Evolutionary conservation across 345 rosid species (phyloP), one percentile per base, ranked within the genome.

Genomic region (Dipteronia sinensis): DNA sequence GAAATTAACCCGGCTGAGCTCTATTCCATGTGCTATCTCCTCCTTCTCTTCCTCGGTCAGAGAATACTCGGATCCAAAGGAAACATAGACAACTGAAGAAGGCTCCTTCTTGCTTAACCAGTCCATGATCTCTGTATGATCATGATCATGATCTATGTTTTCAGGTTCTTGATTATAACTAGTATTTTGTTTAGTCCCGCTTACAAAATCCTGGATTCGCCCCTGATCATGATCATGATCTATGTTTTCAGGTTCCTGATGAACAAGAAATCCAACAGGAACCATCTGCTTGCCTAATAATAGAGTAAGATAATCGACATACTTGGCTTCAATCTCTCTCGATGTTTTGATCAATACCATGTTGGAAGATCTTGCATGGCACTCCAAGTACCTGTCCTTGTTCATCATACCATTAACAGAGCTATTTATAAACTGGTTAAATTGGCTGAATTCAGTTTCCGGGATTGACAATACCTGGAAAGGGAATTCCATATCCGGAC

Each of bases 201-300:
- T 0, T 31, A 3, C 38, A 31, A 31, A 31, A 31, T 4, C 38
- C 38, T 31, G 38, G 38, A 31, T 31, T 31, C 6, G 38, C 38
- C 38, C 38, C 38, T 31, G 6, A 31, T 31, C 38, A 31, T 31
- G 38, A 42, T 70, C 83, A 9, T 77, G 77, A 7, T 61, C 65
- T 47, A 25, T 51, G 6, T 55, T 5, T 10, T 4, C 22, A 6
- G 73, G 70, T 17, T 78, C 83, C 69, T 29, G 31, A 29, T 79
- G 83, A 70, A 87, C 74, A 25, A 87, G 85, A 19, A 76, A 78
- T 17, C 85, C 85, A n/a, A 76, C 75, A 4, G 82, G 79, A 9
- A 71, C 69, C 0, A 81, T 47, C 61, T 65, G 68, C 67, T 87
- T 87, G 47, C 59, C 80, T 1, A 49, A 1, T 10, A 79, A 46